Conservation (phyloP, 2,329 filamentous ascomycete genomes). For the Xylariaceae sp. region DNA sequence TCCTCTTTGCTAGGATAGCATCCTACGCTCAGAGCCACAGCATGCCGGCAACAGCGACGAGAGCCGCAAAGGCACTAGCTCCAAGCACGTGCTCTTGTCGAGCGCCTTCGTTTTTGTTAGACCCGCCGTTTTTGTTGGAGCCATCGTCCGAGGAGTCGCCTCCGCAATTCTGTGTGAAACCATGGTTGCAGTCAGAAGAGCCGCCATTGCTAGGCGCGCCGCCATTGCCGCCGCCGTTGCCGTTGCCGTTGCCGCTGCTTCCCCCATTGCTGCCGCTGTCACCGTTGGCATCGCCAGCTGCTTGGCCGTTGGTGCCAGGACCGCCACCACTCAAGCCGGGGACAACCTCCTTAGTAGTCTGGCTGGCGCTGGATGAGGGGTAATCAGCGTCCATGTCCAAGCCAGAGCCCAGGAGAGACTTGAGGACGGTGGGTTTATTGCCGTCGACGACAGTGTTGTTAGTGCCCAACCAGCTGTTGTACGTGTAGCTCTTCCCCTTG, state of each 20-base stretch:
- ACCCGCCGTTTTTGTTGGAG: not conserved
- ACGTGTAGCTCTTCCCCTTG: conserved; percentile 69
- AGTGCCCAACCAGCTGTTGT: conserved; percentile 57
- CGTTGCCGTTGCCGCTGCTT: conserved; percentile 9
- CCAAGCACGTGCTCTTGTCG: conserved; percentile 26
- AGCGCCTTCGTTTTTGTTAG: conserved; percentile 20
- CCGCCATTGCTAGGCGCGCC: conserved; percentile 1
- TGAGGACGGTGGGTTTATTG: conserved; percentile 68
- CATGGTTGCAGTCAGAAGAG: conserved; percentile 20
- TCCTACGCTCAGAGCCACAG: too few species aligned
- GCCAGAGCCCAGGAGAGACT: conserved; percentile 76
- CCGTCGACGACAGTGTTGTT: conserved; percentile 75
- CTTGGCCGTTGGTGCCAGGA: conserved; percentile 30
- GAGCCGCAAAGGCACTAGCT: conserved; percentile 30
- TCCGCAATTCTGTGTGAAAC: conserved; percentile 28
- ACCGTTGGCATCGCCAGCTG: conserved; percentile 18
- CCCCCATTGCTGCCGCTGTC: conserved; percentile 1
- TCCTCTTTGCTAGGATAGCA: too few species aligned
- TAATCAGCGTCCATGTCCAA: conserved; percentile 55
- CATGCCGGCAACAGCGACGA: conserved; percentile 29
- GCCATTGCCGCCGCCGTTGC: conserved; percentile 8
- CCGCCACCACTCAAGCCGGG: conserved; percentile 30
- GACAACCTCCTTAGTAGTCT: conserved; percentile 21
- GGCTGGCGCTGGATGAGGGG: conserved; percentile 30
- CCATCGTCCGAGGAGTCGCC: conserved; percentile 2